Evolutionary conservation across 116 monocot genomes (phyloP).

Genomic region (Papilionanthe hybrid): DNA sequence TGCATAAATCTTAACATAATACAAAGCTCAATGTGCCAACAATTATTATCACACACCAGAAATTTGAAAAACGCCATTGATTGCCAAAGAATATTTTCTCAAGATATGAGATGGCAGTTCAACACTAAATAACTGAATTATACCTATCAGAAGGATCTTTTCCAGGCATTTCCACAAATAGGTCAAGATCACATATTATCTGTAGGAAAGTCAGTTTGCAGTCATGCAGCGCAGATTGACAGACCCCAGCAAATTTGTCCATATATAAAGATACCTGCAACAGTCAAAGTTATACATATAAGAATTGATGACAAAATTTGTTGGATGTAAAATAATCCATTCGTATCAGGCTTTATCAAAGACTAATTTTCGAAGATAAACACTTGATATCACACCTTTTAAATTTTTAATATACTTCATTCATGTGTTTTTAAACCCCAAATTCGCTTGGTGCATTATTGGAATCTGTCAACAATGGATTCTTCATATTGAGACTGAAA

Average conservation of each 20-base stretch:
- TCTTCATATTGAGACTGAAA: too few relatives aligned
- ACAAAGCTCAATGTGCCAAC: not conserved
- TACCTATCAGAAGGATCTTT: conserved; percentile 99
- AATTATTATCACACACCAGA: not conserved
- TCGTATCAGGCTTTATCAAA: too few relatives aligned
- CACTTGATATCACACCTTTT: too few relatives aligned
- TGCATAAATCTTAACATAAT: not conserved
- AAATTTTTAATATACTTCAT: too few relatives aligned
- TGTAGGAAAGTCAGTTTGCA: conserved; percentile 97
- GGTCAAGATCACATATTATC: conserved; percentile 97
- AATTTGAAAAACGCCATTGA: not conserved
- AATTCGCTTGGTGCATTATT: too few relatives aligned
- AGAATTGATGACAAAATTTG: not conserved
- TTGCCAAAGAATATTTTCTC: not conserved
- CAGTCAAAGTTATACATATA: not conserved
- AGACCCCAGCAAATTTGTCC: conserved; percentile 99
- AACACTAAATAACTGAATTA: not conserved
- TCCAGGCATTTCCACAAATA: conserved; percentile 99
- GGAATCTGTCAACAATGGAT: too few relatives aligned
- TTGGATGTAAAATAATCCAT: too few relatives aligned
- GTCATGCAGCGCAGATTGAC: conserved; percentile 86
- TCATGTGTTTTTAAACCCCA: too few relatives aligned
- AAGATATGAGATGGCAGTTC: not conserved
- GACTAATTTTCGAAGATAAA: too few relatives aligned
- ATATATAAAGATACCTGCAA: conserved; percentile 91